A percentile compares a stretch with the other conserved stretches of the same genome.
Conservation (phyloP, 1,139 yeast genomes). For the Taphrina pruni region DNA sequence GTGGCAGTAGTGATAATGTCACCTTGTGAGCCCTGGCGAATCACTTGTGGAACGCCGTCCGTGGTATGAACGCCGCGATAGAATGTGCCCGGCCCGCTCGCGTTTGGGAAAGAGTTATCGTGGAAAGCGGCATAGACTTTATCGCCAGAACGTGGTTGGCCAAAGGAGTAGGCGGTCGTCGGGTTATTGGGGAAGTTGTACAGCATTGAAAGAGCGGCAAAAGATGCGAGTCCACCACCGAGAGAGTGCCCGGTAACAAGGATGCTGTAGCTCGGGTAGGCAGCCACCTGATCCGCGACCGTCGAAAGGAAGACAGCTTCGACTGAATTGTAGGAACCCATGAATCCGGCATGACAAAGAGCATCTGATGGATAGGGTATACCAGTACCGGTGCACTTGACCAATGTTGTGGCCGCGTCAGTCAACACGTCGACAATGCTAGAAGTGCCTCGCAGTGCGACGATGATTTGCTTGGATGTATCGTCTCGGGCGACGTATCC, state of each 20-base stretch:
- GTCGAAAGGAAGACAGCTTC: not conserved
- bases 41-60: conserved; percentile 12
- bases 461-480: conserved; percentile 5
- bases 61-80: conserved; percentile 4
- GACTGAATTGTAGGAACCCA: conserved; percentile 6
- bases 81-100: conserved; percentile 1
- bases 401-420: conserved; percentile 10
- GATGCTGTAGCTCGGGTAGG: conserved; percentile 59
- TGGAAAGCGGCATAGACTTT: not conserved
- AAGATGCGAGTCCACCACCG: conserved; percentile 70
- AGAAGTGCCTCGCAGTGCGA: conserved; percentile 4
- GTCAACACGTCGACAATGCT: conserved; percentile 9
- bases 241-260: conserved; percentile 72
- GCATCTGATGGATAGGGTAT: conserved; percentile 8
- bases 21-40: conserved; percentile 9
- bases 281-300: conserved; percentile 21
- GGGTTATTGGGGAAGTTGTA: conserved; percentile 3
- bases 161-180: conserved; percentile 7
- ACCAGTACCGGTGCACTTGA: not conserved
- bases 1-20: conserved; percentile 4
- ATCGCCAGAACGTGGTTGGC: conserved; percentile 4
- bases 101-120: not conserved
- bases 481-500: conserved; percentile 13
- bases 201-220: conserved; percentile 6
- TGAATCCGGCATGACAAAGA: conserved; percentile 4